Evolutionary conservation across 768 basidiomycete species (phyloP).

Genomic region (Lactarius vividus): DNA sequence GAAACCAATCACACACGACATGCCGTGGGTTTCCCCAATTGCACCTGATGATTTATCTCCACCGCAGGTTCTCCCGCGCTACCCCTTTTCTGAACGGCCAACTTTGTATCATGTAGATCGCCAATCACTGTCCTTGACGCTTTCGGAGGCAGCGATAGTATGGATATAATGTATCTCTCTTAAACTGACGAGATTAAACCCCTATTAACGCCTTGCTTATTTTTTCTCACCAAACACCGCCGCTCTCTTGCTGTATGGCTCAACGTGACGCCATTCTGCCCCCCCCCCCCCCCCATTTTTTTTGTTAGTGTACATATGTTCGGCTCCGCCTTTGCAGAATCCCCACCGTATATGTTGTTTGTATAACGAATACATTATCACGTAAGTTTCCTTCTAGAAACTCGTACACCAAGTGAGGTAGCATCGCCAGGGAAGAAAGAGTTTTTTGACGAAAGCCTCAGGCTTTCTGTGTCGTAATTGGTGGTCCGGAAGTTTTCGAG

Average conservation of each 20-base stretch:
- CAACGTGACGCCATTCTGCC: too few relatives aligned
- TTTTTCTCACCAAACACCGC: not conserved
- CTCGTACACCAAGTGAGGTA: too few relatives aligned
- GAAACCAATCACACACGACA: conserved; percentile 9
- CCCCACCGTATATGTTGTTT: not conserved
- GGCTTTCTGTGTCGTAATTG: too few relatives aligned
- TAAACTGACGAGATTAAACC: not conserved
- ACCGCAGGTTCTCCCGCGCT: conserved; percentile 7
- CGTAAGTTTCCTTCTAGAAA: too few relatives aligned
- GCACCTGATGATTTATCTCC: not conserved
- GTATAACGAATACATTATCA: not conserved
- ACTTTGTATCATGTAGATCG: conserved; percentile 1
- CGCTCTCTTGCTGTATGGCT: too few relatives aligned
- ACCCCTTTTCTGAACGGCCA: not conserved
- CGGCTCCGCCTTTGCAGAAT: not conserved
- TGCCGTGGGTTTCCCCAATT: conserved; percentile 6
- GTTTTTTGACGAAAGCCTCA: too few relatives aligned
- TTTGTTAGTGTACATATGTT: not conserved
- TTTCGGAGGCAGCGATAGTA: not conserved
- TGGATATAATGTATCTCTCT: conserved; percentile 12
- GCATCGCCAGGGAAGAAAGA: too few relatives aligned
- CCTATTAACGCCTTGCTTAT: not conserved
- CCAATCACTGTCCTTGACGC: conserved; percentile 9
- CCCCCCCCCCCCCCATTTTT: too few relatives aligned
- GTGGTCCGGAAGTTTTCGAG: too few relatives aligned